phyloP scores from a whole-genome alignment of 2,329 filamentous ascomycete species.

The Aspergillus awamori region DNA sequence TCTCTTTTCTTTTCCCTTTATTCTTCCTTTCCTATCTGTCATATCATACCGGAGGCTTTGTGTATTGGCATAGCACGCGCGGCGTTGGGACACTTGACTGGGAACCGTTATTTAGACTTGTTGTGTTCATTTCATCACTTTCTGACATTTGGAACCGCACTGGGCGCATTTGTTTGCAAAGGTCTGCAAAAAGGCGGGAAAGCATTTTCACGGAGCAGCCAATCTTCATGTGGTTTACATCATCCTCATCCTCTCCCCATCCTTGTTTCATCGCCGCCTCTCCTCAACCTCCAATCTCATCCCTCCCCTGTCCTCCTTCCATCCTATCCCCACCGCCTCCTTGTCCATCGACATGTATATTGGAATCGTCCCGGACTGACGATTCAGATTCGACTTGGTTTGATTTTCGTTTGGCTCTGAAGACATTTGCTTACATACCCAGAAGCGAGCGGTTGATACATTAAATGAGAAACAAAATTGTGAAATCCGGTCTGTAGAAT shows the following conservation, averaged over 20 bases:
- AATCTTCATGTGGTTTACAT: conserved; percentile 22
- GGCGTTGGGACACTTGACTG: conserved; percentile 35
- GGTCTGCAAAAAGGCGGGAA: conserved; percentile 35
- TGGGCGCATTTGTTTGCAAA: conserved; percentile 40
- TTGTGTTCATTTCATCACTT: conserved; percentile 26
- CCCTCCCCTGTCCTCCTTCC: not conserved
- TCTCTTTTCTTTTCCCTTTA: conserved; percentile 23
- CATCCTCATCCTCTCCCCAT: conserved; percentile 16
- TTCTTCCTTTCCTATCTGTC: conserved; percentile 26
- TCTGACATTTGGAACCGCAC: conserved; percentile 34
- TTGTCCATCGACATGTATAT: conserved; percentile 25
- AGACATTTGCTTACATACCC: conserved; percentile 32
- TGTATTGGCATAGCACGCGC: conserved; percentile 43
- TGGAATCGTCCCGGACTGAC: conserved; percentile 30
- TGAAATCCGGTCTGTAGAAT: not conserved
- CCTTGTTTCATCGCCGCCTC: conserved; percentile 15
- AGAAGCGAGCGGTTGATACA: conserved; percentile 28
- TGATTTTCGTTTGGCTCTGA: conserved; percentile 28
- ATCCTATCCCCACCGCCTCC: not conserved
- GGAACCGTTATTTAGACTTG: conserved; percentile 33
- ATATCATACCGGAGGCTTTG: conserved; percentile 28
- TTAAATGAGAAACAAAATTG: conserved; percentile 18
- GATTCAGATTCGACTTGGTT: conserved; percentile 19
- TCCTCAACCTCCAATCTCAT: conserved; percentile 1
- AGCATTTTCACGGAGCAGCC: conserved; percentile 38